These are phyloP conservation scores for Sergeia podlipaevii DNA, from an alignment of 208 protist species.

Conservation along the genomic window DNA sequence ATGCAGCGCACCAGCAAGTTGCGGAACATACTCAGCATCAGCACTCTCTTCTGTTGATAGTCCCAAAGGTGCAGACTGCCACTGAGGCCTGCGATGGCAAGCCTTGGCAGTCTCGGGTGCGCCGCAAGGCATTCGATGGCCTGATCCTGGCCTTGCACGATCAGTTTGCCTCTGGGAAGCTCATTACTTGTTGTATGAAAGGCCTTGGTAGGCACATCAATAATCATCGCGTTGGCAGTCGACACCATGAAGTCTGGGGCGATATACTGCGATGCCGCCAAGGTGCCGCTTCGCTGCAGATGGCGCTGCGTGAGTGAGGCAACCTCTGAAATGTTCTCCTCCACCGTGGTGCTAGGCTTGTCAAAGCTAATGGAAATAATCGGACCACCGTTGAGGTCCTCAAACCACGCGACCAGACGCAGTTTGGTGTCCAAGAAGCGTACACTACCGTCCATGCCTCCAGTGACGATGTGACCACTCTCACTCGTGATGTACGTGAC, in stretches of 20 bases:
- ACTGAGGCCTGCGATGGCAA: slow-evolving; percentile 86
- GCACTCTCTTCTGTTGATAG: slow-evolving; percentile 62
- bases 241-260: slow-evolving; percentile 91
- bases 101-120: slow-evolving; percentile 72
- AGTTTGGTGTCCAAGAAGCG: slow-evolving; percentile 94
- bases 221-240: slow-evolving; percentile 88
- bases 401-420: slow-evolving; percentile 94
- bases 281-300: slow-evolving; percentile 27
- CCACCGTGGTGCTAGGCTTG: slow-evolving; percentile 17
- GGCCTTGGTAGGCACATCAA: slow-evolving; percentile 71
- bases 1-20: slow-evolving; percentile 77
- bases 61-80: slow-evolving; percentile 92
- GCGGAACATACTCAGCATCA: slow-evolving; percentile 80
- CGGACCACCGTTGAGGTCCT: slow-evolving; percentile 91
- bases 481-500: slow-evolving; percentile 82
- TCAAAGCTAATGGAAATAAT: slow-evolving; percentile 93
- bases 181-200: slow-evolving; percentile 71
- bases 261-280: slow-evolving; percentile 57
- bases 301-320: slow-evolving; percentile 32
- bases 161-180: slow-evolving; percentile 63
- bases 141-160: slow-evolving; percentile 89
- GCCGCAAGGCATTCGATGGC: slow-evolving; percentile 76
- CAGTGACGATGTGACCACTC: slow-evolving; percentile 89
- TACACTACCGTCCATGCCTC: slow-evolving; percentile 92
- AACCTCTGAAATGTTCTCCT: slow-evolving; percentile 29